Conservation (phyloP, 2,329 filamentous ascomycete species). For the Dendryphion nanum region DNA sequence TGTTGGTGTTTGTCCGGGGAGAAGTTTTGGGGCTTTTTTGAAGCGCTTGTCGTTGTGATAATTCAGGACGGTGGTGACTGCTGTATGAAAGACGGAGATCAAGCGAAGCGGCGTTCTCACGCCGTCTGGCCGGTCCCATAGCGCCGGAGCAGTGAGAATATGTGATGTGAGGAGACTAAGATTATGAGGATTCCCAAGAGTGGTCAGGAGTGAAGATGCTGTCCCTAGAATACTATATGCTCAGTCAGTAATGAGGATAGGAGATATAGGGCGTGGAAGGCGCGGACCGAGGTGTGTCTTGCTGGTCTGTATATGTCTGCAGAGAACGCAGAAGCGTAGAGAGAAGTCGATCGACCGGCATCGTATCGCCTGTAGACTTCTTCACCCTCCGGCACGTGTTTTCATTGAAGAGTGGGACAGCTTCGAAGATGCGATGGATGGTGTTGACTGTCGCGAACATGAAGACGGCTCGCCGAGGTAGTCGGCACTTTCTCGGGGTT, state of each 20-base stretch:
- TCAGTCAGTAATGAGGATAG: constrained; percentile 20
- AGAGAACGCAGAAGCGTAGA: constrained; percentile 65
- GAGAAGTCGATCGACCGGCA: constrained; percentile 67
- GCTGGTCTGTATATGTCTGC: constrained; percentile 56
- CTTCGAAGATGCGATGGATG: constrained; percentile 11
- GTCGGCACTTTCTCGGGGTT: constrained; percentile 9
- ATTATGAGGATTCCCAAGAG: constrained; percentile 73
- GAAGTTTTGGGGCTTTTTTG: constrained; percentile 22
- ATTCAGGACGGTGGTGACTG: constrained; percentile 56
- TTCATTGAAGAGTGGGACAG: constrained; percentile 5
- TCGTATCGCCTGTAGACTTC: constrained; percentile 34
- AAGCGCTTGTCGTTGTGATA: constrained; percentile 41
- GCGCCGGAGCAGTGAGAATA: constrained; percentile 66
- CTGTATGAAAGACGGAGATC: constrained; percentile 70
- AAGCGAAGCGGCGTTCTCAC: constrained; percentile 64
- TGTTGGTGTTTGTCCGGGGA: constrained; percentile 29
- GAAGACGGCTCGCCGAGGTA: constrained; percentile 24
- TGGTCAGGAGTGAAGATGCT: constrained; percentile 65
- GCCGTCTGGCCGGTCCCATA: constrained; percentile 65
- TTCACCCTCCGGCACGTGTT: constrained; percentile 1
- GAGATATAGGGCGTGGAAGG: constrained; percentile 10
- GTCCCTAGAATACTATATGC: constrained; percentile 56
- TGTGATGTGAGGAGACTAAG: constrained; percentile 71
- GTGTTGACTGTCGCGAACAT: constrained; percentile 18
- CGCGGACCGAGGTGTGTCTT: constrained; percentile 59